Percentiles rank a stretch among this genome's conserved stretches.
Evolutionary conservation across 495 filamentous ascomycete genomes (phyloP).

Genomic region (Friedmanniomyces simplex): DNA sequence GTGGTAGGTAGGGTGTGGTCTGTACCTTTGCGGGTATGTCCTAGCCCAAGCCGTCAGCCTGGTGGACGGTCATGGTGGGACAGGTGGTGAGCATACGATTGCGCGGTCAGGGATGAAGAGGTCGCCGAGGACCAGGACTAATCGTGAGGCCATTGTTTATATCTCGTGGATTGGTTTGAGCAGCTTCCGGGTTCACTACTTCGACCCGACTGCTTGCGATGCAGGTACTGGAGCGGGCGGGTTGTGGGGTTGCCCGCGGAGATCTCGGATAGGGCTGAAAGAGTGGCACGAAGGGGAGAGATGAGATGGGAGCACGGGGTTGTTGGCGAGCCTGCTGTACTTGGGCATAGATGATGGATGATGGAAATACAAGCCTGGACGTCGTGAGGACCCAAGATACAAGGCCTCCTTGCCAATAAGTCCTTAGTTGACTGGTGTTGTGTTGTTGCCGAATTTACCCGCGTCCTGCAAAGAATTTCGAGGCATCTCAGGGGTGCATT

Average conservation of each 20-base stretch:
- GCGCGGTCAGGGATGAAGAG: constrained; percentile 96
- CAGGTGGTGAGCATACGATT: constrained; percentile 42
- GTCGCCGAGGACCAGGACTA: constrained; percentile 90
- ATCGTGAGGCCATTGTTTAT: constrained; percentile 57
- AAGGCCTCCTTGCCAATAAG: too few species aligned
- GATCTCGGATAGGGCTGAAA: background rate
- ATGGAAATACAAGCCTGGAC: too few species aligned
- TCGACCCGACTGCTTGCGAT: too few species aligned
- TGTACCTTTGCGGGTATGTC: constrained; percentile 84
- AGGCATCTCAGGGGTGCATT: background rate
- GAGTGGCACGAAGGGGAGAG: background rate
- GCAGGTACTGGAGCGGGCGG: too few species aligned
- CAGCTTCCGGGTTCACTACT: too few species aligned
- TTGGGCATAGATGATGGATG: too few species aligned
- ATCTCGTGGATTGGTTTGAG: background rate
- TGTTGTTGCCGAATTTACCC: background rate
- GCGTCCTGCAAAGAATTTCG: background rate
- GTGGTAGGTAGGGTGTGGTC: background rate
- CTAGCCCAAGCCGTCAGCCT: constrained; percentile 35
- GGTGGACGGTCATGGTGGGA: constrained; percentile 1
- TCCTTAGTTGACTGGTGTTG: too few species aligned
- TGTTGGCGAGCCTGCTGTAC: too few species aligned
- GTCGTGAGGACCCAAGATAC: too few species aligned
- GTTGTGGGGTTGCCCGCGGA: background rate
- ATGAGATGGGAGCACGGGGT: background rate